phyloP scores from a whole-genome alignment of 352 stramenopile species.

The Saprolegnia parasitica region DNA sequence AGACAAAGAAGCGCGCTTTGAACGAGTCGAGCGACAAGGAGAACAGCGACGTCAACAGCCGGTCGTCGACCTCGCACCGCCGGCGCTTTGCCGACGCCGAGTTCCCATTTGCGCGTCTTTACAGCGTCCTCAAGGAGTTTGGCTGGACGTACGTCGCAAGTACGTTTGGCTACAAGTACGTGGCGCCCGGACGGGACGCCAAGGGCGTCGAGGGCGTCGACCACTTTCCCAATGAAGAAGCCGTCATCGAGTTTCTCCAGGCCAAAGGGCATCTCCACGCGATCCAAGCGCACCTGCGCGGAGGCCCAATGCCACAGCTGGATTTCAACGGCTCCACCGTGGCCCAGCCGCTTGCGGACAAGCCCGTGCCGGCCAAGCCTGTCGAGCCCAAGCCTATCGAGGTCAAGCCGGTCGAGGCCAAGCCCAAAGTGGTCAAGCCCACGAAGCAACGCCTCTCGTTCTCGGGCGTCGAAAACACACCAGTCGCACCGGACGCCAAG shows the following conservation, averaged over 20 bases:
- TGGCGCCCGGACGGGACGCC: neutral
- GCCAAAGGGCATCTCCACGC: neutral
- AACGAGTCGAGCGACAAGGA: neutral
- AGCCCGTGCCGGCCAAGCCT: neutral
- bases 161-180: conserved; percentile 18
- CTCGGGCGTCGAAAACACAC: conserved; percentile 9
- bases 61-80: neutral
- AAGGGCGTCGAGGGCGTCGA: neutral
- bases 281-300: neutral
- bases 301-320: neutral
- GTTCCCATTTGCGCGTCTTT: conserved; percentile 17
- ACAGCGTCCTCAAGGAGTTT: conserved; percentile 13
- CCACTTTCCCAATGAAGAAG: conserved; percentile 18
- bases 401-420: neutral
- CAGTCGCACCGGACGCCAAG: neutral
- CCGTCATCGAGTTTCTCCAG: conserved; percentile 19
- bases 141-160: conserved; percentile 3
- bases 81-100: neutral
- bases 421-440: conserved; percentile 8
- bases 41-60: neutral
- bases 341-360: neutral
- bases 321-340: neutral
- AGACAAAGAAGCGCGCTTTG: conserved; percentile 14
- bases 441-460: conserved; percentile 26
- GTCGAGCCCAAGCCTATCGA: neutral